Conservation (phyloP, 2,329 filamentous ascomycete species). For the Nigrograna mackinnonii region DNA sequence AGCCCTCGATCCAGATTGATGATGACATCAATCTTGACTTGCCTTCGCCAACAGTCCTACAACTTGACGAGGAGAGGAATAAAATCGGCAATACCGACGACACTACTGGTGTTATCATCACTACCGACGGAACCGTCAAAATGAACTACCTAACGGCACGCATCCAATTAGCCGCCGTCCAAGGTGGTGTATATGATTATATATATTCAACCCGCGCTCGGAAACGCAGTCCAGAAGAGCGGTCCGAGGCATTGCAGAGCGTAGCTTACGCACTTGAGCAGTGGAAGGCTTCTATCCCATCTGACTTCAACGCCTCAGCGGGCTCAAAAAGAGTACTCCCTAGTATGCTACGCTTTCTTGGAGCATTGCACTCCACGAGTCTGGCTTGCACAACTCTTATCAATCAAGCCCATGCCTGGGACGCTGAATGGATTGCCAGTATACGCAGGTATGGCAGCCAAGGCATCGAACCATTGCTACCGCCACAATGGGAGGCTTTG, state of each 20-base stretch:
- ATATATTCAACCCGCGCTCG: slow-evolving; percentile 21
- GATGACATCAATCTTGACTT: slow-evolving; percentile 26
- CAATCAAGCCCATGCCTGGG: slow-evolving; percentile 19
- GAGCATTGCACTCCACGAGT: slow-evolving; percentile 20
- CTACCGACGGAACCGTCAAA: slow-evolving; percentile 15
- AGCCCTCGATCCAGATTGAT: slow-evolving; percentile 24
- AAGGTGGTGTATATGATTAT: slow-evolving; percentile 25
- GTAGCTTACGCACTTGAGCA: slow-evolving; percentile 17
- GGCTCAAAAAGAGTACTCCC: slow-evolving; percentile 13
- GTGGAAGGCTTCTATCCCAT: slow-evolving; percentile 22
- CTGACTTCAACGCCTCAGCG: slow-evolving; percentile 14
- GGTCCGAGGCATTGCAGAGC: slow-evolving; percentile 13
- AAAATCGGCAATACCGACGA: slow-evolving; percentile 4
- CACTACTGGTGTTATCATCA: slow-evolving; percentile 14
- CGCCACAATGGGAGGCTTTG: slow-evolving; percentile 19
- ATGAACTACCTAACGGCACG: slow-evolving; percentile 24
- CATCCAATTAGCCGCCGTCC: slow-evolving; percentile 20
- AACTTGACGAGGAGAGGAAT: slow-evolving; percentile 8
- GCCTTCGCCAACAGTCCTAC: slow-evolving; percentile 12
- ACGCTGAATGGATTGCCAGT: slow-evolving; percentile 13
- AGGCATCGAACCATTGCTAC: slow-evolving; percentile 15
- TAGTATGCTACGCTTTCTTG: slow-evolving; percentile 16
- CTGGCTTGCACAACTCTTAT: slow-evolving; percentile 22
- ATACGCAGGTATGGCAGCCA: slow-evolving; percentile 15
- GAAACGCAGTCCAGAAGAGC: slow-evolving; percentile 18